These are phyloP conservation scores for Talaromyces islandicus DNA, from an alignment of 2,329 filamentous ascomycete species.

Conservation along the genomic window DNA sequence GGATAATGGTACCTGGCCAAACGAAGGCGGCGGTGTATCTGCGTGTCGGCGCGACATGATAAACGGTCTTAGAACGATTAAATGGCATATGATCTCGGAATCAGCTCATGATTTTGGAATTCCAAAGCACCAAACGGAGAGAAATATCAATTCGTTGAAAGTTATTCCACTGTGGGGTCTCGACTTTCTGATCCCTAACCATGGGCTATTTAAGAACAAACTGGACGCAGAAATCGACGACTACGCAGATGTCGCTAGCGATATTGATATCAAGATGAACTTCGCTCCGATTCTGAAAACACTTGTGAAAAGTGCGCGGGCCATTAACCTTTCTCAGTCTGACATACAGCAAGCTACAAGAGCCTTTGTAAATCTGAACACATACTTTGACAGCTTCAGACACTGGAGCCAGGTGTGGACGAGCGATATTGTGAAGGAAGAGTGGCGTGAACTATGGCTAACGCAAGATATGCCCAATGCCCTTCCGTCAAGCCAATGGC, in stretches of 20 bases:
- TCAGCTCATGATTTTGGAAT: constrained; percentile 52
- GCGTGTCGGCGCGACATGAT: constrained; percentile 52
- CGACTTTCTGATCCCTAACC: constrained; percentile 47
- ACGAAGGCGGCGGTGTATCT: constrained; percentile 50
- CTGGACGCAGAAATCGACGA: constrained; percentile 48
- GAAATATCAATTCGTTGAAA: constrained; percentile 50
- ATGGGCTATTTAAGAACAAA: constrained; percentile 50
- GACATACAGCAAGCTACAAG: constrained; percentile 44
- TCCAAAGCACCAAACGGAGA: constrained; percentile 51
- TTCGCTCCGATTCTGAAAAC: constrained; percentile 49
- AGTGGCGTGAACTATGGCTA: constrained; percentile 45
- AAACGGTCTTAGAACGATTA: constrained; percentile 48
- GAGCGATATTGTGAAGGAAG: constrained; percentile 38
- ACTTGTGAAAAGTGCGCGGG: constrained; percentile 46
- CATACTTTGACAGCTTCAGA: constrained; percentile 45
- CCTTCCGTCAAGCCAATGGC: constrained; percentile 30
- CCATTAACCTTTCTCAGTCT: constrained; percentile 36
- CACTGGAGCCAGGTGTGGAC: constrained; percentile 46
- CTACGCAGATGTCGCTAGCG: constrained; percentile 37
- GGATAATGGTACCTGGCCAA: constrained; percentile 50
- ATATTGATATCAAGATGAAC: constrained; percentile 46
- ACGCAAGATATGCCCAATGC: constrained; percentile 38
- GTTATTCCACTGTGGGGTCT: constrained; percentile 51
- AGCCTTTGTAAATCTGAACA: constrained; percentile 44
- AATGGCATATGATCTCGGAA: constrained; percentile 51